Evolutionary conservation across 1,284 basidiomycete genomes (phyloP).

Genomic region (Thecaphora frezii): DNA sequence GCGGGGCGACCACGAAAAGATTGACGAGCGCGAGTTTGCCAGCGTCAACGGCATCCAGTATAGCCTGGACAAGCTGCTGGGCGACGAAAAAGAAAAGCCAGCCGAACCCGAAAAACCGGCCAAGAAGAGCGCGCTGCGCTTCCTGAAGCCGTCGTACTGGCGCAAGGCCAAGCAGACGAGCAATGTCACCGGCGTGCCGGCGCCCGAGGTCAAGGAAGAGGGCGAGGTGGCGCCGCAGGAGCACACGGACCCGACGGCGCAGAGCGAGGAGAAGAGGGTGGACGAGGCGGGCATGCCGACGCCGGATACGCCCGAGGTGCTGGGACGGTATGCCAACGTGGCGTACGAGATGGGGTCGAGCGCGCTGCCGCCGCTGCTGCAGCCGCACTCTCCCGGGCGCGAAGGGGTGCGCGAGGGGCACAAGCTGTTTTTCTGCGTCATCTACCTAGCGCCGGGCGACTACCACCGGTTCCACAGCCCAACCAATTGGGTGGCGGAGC

Average conservation of each 20-base stretch:
- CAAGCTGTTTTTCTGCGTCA: conserved; percentile 85
- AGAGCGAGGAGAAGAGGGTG: conserved; percentile 28
- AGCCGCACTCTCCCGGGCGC: conserved; percentile 40
- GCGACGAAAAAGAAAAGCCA: conserved; percentile 32
- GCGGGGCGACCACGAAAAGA: conserved; percentile 57
- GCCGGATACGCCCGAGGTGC: conserved; percentile 54
- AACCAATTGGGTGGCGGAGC: conserved; percentile 94
- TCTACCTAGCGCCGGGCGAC: conserved; percentile 97
- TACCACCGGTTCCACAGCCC: conserved; percentile 98
- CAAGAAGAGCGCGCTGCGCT: conserved; percentile 17
- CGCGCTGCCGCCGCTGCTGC: conserved; percentile 51
- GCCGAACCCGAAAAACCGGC: conserved; percentile 12
- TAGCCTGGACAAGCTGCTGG: conserved; percentile 74
- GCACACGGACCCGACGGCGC: conserved; percentile 57
- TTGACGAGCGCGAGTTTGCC: conserved; percentile 86
- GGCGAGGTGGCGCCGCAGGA: conserved; percentile 22
- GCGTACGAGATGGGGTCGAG: conserved; percentile 55
- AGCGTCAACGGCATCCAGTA: conserved; percentile 97
- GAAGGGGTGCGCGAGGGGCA: conserved; percentile 65
- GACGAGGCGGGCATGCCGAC: conserved; percentile 56
- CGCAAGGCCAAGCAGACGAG: conserved; percentile 6
- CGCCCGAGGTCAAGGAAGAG: conserved; percentile 20
- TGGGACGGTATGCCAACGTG: conserved; percentile 54
- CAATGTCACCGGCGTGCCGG: conserved; percentile 16
- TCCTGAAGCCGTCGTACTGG: conserved; percentile 31